Evolutionary conservation across 805 yeast genomes (phyloP).

Genomic region (Saturnispora dispora): DNA sequence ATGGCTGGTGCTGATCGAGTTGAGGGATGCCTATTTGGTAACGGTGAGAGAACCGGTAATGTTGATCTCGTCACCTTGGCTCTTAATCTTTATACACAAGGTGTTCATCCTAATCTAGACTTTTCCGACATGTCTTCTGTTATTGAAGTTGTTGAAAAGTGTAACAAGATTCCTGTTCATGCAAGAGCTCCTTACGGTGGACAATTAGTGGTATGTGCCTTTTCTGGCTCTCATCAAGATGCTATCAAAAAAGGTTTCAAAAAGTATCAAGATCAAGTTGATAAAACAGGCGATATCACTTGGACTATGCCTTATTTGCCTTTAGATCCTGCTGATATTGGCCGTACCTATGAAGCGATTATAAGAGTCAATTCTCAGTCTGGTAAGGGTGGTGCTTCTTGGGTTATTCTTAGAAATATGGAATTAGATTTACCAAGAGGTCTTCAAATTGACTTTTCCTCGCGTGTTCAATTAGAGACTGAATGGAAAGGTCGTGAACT

Average conservation of each 20-base stretch:
- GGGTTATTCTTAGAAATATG: conserved; percentile 69
- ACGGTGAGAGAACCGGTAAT: conserved; percentile 84
- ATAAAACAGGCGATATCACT: conserved; percentile 25
- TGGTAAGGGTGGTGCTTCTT: conserved; percentile 86
- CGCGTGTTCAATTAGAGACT: conserved; percentile 59
- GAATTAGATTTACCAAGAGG: conserved; percentile 78
- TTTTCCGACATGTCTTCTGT: conserved; percentile 58
- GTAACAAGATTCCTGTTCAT: conserved; percentile 73
- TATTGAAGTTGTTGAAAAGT: conserved; percentile 65
- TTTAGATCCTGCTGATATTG: conserved; percentile 76
- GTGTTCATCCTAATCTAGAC: conserved; percentile 61
- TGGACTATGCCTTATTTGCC: conserved; percentile 82
- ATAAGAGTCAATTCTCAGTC: conserved; percentile 82
- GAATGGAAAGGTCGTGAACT: conserved; percentile 68
- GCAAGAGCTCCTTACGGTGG: conserved; percentile 81
- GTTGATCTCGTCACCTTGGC: conserved; percentile 77
- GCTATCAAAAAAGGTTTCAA: conserved; percentile 79
- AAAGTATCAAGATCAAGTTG: conserved; percentile 32
- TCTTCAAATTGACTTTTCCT: conserved; percentile 67
- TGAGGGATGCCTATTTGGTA: conserved; percentile 79
- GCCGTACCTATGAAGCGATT: conserved; percentile 86
- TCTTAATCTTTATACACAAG: conserved; percentile 70
- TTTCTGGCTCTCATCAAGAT: conserved; percentile 81
- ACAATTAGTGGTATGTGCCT: conserved; percentile 73
- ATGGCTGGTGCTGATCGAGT: conserved; percentile 84